Conservation (phyloP, 2,329 filamentous ascomycete species). For the Talaromyces piceae region DNA sequence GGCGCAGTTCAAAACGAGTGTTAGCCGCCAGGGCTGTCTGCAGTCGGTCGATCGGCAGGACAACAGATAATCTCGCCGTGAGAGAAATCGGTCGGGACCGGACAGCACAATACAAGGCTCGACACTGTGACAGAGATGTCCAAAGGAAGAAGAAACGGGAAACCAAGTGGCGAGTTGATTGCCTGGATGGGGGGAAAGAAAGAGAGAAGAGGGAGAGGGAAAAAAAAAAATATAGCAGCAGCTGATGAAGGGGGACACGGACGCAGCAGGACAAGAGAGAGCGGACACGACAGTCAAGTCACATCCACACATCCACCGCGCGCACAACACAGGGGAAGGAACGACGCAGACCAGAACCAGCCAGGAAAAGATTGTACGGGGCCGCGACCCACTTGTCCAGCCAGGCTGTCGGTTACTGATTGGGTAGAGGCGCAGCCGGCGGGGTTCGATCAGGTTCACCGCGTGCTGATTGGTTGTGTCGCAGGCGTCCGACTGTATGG, state of each 20-base stretch:
- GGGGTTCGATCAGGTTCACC: not conserved
- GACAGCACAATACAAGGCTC: not conserved
- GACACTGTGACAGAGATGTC: too few species aligned
- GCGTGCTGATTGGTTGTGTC: not conserved
- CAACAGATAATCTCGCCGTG: not conserved
- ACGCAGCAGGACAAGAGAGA: not conserved
- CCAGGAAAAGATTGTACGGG: not conserved
- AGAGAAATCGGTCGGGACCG: not conserved
- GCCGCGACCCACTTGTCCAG: not conserved
- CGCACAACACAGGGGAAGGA: not conserved
- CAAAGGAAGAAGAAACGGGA: too few species aligned
- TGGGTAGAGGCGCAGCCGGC: not conserved
- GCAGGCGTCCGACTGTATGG: not conserved
- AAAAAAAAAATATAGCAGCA: too few species aligned
- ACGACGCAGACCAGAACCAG: not conserved
- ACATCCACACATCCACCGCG: too few species aligned
- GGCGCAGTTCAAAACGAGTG: conserved; percentile 1
- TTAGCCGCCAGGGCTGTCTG: not conserved
- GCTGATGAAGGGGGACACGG: too few species aligned
- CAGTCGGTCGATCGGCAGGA: not conserved
- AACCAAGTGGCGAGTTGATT: not conserved
- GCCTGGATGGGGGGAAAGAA: not conserved
- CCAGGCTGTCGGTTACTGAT: not conserved
- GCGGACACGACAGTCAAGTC: not conserved
- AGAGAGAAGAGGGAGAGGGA: not conserved